phyloP scores from a whole-genome alignment of 1,284 basidiomycete genomes.

The Apiotrichum akiyoshidainum region DNA sequence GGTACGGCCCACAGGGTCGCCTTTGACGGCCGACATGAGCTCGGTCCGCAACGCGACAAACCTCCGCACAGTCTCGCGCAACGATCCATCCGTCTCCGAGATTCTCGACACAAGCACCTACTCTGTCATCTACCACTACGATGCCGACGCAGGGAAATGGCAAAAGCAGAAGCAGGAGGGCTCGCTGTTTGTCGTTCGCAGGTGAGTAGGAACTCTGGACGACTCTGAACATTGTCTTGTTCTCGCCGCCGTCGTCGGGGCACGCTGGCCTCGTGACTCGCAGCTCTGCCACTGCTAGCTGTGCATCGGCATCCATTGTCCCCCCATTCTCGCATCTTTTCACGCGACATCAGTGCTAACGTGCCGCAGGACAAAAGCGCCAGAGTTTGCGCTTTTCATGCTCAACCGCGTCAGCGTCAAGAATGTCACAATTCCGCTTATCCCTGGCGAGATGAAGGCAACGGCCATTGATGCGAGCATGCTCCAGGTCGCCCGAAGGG shows the following conservation, averaged over 20 bases:
- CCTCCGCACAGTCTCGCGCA: slow-evolving; percentile 35
- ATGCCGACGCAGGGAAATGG: slow-evolving; percentile 35
- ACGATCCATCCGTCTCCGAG: slow-evolving; percentile 35
- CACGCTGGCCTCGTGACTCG: not conserved
- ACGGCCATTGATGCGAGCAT: slow-evolving; percentile 35
- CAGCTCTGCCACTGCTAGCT: not conserved
- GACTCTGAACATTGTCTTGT: not conserved
- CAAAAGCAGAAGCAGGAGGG: slow-evolving; percentile 48
- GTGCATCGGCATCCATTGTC: not conserved
- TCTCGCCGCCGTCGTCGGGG: not conserved
- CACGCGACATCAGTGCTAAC: not conserved
- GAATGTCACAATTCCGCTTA: slow-evolving; percentile 38
- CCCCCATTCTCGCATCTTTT: not conserved
- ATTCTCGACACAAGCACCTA: slow-evolving; percentile 43
- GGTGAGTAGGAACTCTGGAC: no score
- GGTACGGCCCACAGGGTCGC: not conserved
- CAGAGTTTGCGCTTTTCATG: slow-evolving; percentile 45
- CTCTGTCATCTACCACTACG: slow-evolving; percentile 41
- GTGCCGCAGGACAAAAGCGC: slow-evolving; percentile 30
- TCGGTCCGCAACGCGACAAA: slow-evolving; percentile 29
- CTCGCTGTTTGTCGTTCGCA: slow-evolving; percentile 40
- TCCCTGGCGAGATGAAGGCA: slow-evolving; percentile 45
- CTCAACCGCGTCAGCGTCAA: slow-evolving; percentile 43
- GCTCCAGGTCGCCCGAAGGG: slow-evolving; percentile 41
- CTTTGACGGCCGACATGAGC: slow-evolving; percentile 3